These are phyloP conservation scores for Fusarium sp. DNA, from an alignment of 2,329 filamentous ascomycete genomes.

Conservation along the genomic window DNA sequence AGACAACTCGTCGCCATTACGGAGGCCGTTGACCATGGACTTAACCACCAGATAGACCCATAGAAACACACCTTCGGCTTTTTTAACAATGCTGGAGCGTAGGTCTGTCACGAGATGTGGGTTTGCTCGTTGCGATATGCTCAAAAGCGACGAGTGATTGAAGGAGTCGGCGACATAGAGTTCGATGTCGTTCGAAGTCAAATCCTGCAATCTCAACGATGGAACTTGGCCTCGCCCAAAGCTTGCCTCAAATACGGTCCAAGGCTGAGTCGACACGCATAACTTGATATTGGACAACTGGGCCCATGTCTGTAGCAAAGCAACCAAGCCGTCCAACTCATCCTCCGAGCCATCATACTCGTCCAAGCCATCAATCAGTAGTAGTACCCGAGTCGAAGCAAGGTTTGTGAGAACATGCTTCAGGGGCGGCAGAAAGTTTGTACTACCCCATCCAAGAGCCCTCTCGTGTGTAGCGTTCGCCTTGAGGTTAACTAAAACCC, in stretches of 20 bases:
- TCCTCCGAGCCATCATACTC: background rate
- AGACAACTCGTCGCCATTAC: no score
- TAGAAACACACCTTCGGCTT: no score
- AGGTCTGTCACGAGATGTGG: no score
- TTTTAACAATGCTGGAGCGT: no score
- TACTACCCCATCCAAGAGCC: background rate
- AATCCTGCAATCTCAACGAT: no score
- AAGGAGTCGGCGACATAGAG: no score
- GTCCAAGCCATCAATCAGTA: background rate
- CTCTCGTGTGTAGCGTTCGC: background rate
- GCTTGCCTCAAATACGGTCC: background rate
- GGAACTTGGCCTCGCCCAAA: background rate
- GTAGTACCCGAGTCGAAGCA: background rate
- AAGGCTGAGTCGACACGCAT: background rate
- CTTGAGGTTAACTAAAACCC: background rate
- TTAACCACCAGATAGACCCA: no score
- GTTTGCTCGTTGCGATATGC: no score
- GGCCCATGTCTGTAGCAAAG: background rate
- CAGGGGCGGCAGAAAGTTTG: background rate
- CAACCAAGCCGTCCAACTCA: background rate
- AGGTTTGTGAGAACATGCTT: background rate
- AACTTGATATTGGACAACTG: background rate
- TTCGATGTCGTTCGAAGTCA: no score
- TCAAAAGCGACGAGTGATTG: no score
- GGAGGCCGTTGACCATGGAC: no score